Evolutionary conservation across 1,284 basidiomycete species (phyloP).

Genomic region (Clitocybe nebularis): DNA sequence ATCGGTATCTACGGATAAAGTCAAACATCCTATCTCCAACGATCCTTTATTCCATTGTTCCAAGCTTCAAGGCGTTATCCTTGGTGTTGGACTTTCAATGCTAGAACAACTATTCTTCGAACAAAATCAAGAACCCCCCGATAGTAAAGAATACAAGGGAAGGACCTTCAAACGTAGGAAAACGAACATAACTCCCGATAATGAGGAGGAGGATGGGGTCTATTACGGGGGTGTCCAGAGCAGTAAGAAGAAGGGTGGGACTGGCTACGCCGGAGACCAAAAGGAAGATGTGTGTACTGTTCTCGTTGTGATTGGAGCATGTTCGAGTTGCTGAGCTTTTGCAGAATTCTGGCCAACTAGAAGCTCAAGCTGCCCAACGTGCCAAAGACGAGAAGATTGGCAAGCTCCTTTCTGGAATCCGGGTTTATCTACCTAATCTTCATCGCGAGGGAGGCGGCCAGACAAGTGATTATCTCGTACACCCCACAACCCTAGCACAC

Average conservation of each 20-base stretch:
- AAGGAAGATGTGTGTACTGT: conserved; percentile 74
- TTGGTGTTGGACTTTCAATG: conserved; percentile 82
- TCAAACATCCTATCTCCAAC: conserved; percentile 36
- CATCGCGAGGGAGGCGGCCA: conserved; percentile 67
- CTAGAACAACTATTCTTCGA: conserved; percentile 67
- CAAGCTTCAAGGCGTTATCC: conserved; percentile 80
- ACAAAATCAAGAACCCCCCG: conserved; percentile 42
- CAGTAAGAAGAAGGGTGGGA: conserved; percentile 71
- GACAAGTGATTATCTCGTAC: conserved; percentile 83
- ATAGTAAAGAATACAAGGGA: conserved; percentile 31
- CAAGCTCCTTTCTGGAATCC: conserved; percentile 62
- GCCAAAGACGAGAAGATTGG: conserved; percentile 71
- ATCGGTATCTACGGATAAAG: conserved; percentile 42
- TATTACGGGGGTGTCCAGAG: conserved; percentile 45
- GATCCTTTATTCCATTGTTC: conserved; percentile 81
- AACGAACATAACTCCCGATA: conserved; percentile 28
- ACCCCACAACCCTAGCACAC: conserved; percentile 86
- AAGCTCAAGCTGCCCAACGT: conserved; percentile 69
- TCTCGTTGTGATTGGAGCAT: background rate
- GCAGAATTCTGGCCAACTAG: conserved; percentile 74
- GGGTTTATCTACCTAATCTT: conserved; percentile 76
- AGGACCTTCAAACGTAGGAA: conserved; percentile 51
- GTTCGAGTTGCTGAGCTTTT: conserved; percentile 6
- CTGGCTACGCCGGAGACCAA: conserved; percentile 77
- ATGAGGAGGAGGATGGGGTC: conserved; percentile 52